Percentiles rank a stretch among this genome's conserved stretches.
phyloP scores from a whole-genome alignment of 2,329 filamentous ascomycete genomes.

The Nigrograna mackinnonii region DNA sequence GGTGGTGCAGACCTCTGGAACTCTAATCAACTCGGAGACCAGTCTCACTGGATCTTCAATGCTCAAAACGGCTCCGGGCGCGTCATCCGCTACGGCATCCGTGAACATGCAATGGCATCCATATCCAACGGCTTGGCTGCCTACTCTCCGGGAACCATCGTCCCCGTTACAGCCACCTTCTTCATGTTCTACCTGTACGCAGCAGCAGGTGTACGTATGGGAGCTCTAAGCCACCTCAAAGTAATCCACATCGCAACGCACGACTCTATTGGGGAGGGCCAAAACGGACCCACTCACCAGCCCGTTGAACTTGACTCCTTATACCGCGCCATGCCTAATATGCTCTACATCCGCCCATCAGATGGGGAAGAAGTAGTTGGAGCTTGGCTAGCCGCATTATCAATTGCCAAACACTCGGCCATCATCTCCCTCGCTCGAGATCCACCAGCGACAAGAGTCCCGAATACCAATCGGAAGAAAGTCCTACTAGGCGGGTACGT shows the following conservation, averaged over 20 bases:
- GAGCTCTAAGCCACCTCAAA: conserved; percentile 59
- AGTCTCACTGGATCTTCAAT: not conserved
- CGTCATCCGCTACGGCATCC: not conserved
- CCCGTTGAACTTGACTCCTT: conserved; percentile 60
- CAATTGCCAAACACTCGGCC: not conserved
- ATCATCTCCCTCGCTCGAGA: not conserved
- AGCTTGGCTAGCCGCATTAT: conserved; percentile 55
- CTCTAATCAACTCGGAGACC: not conserved
- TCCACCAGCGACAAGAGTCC: not conserved
- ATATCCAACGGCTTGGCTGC: not conserved
- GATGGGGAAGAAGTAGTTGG: conserved; percentile 62
- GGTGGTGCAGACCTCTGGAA: not conserved
- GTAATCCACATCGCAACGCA: conserved; percentile 65
- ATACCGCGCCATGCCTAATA: conserved; percentile 66
- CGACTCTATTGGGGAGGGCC: conserved; percentile 53
- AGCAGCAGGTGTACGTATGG: conserved; percentile 64
- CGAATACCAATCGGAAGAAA: not conserved
- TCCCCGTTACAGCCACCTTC: conserved; percentile 62
- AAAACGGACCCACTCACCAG: conserved; percentile 66
- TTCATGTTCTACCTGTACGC: conserved; percentile 68
- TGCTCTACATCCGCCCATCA: conserved; percentile 62
- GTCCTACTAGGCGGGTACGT: not conserved
- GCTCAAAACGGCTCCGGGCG: not conserved
- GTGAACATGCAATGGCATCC: not conserved
- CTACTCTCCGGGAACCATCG: conserved; percentile 46